A percentile compares a stretch with the other conserved stretches of the same genome.
These are phyloP conservation scores for Nannizziopsis arthrosporioides DNA, from an alignment of 2,329 filamentous ascomycete species.

Conservation along the genomic window DNA sequence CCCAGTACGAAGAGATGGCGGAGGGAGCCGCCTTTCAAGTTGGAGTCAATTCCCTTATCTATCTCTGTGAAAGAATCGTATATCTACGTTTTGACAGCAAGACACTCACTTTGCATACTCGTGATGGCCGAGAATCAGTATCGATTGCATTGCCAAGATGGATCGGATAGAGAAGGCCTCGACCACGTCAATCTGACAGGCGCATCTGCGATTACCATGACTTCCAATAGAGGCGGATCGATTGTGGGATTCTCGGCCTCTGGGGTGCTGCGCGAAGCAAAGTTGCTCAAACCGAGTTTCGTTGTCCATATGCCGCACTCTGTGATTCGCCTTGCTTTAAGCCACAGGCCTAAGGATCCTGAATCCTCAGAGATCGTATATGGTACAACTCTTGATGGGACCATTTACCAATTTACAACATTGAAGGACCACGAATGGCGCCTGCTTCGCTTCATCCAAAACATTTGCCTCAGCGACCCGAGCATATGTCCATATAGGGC, in stretches of 20 bases:
- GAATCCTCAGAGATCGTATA: constrained; percentile 41
- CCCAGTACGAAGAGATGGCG: constrained; percentile 33
- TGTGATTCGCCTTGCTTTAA: constrained; percentile 21
- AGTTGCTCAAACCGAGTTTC: constrained; percentile 23
- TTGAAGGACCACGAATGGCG: constrained; percentile 52
- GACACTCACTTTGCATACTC: constrained; percentile 43
- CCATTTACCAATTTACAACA: constrained; percentile 57
- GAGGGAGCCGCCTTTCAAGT: constrained; percentile 27
- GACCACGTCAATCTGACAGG: constrained; percentile 30
- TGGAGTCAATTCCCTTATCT: constrained; percentile 41
- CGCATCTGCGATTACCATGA: constrained; percentile 37
- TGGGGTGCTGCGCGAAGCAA: constrained; percentile 20
- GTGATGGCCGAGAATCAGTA: constrained; percentile 30
- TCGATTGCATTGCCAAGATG: constrained; percentile 26
- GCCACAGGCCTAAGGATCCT: constrained; percentile 5
- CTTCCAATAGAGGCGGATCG: constrained; percentile 42
- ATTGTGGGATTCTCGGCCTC: constrained; percentile 32
- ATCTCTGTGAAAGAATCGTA: constrained; percentile 37
- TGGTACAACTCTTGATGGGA: constrained; percentile 58
- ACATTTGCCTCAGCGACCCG: constrained; percentile 45
- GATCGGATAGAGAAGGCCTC: constrained; percentile 24
- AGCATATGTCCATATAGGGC: constrained; percentile 41
- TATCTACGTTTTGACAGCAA: constrained; percentile 44
- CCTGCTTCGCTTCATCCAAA: constrained; percentile 62
- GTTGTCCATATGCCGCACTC: constrained; percentile 27